phyloP scores from a whole-genome alignment of 352 stramenopile species.

The Pythium chondricola region DNA sequence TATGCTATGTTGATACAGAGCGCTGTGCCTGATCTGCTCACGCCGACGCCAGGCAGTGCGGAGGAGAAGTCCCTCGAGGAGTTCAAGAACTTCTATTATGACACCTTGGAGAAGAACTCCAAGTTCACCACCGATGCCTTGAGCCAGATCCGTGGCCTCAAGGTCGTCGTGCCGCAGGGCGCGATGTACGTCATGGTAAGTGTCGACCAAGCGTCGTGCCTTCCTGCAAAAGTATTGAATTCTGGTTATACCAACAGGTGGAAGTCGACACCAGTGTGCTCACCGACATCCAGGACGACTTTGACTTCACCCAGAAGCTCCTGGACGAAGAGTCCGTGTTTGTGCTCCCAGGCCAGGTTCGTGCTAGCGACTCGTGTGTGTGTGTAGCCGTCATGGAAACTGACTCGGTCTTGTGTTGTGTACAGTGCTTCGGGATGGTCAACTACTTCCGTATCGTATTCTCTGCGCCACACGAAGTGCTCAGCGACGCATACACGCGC shows the following conservation, averaged over 20 bases:
- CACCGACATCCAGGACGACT: constrained; percentile 86
- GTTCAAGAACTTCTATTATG: constrained; percentile 86
- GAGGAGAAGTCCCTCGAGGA: constrained; percentile 50
- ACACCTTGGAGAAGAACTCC: constrained; percentile 82
- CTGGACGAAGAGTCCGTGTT: constrained; percentile 95
- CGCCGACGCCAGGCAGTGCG: constrained; percentile 43
- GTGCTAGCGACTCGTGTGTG: too few species aligned
- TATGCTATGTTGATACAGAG: constrained; percentile 27
- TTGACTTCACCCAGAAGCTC: constrained; percentile 92
- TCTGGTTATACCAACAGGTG: too few species aligned
- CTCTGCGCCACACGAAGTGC: constrained; percentile 53
- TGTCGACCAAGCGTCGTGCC: too few species aligned
- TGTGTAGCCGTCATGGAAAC: too few species aligned
- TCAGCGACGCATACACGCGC: constrained; percentile 56
- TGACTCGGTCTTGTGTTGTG: constrained; percentile 1
- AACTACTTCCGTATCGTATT: constrained; percentile 79
- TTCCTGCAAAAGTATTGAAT: too few species aligned
- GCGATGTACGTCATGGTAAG: constrained; percentile 95
- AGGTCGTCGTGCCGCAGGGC: constrained; percentile 87
- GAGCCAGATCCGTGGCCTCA: constrained; percentile 71
- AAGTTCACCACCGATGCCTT: constrained; percentile 75
- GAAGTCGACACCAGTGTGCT: constrained; percentile 47
- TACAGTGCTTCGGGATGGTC: constrained; percentile 47
- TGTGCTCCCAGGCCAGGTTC: constrained; percentile 86
- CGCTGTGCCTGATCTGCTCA: constrained; percentile 79